Evolutionary conservation across 352 stramenopile species (phyloP), one percentile per base, ranked within the genome.

Genomic region (Globisporangium cederbergense): DNA sequence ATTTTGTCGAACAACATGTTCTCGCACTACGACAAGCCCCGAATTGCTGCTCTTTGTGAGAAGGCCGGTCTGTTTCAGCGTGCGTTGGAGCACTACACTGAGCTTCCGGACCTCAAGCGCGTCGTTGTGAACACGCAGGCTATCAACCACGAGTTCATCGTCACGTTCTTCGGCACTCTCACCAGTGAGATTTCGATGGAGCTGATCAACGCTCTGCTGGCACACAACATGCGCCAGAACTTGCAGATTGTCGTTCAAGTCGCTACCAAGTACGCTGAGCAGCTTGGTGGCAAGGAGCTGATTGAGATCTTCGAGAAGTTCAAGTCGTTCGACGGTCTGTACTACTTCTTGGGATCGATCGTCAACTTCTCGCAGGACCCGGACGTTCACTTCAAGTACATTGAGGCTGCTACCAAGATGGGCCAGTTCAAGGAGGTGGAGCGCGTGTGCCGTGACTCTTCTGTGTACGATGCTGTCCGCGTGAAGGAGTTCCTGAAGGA

Each of bases 401-500:
- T 99, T 85, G 97, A 99, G 81, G 96, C 96, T 53, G 98, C 98
- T 18, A 98, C 97, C 61, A 99, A 99, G 90, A 98, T 99, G 83
- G 96, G 98, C 42, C 97, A 99, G 74, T 99, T 99, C 83, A 99
- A 99, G 79, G 98, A 99, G 76, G 97, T 99, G 25, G 97, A 99
- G 78, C 95, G 97, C 58, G 97, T 99, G 52, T 99, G 98, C 76
- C 95, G 98, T 62, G 98, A 99, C 79, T 99, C 96, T n/a, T 99
- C 98, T 47, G 97, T 99, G 59, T 99, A 99, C 86, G 96, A 99
- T 64, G 87, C 97, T 28, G 95, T 99, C 61, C 94, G 98, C 78
- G 97, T 99, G 64, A 99, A 99, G 88, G 94, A 98, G 62, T 99
- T 99, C 72, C 82, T 99, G 59, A 99, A 99, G 85, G 95, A 99